These are phyloP conservation scores for Rosellinia necatrix DNA, from an alignment of 2,329 filamentous ascomycete genomes.

Conservation along the genomic window DNA sequence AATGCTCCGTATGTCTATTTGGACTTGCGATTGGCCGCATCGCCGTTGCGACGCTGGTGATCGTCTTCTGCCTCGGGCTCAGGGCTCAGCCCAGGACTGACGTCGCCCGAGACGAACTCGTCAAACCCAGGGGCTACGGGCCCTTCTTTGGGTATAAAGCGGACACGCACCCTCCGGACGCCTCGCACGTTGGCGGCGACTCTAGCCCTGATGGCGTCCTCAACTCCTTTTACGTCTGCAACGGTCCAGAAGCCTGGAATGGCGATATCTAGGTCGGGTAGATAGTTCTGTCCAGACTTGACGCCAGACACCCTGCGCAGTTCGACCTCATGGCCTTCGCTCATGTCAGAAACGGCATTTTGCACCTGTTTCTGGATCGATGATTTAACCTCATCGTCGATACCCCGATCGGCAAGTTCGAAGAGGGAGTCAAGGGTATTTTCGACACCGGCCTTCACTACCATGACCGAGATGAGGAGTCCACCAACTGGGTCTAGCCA, in stretches of 20 bases:
- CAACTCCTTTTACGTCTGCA: conserved; percentile 69
- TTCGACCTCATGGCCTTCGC: conserved; percentile 63
- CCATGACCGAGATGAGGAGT: conserved; percentile 88
- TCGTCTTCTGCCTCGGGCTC: conserved; percentile 62
- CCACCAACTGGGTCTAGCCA: conserved; percentile 97
- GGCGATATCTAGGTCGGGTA: conserved; percentile 86
- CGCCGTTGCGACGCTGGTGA: conserved; percentile 49
- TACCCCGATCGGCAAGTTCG: conserved; percentile 87
- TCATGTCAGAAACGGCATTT: conserved; percentile 60
- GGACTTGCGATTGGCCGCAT: conserved; percentile 35
- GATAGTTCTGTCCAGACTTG: conserved; percentile 95
- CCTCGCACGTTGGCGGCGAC: conserved; percentile 81
- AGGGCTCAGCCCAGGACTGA: conserved; percentile 60
- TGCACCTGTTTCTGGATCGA: conserved; percentile 70
- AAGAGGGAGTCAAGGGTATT: conserved; percentile 83
- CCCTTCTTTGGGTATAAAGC: conserved; percentile 75
- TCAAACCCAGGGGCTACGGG: conserved; percentile 65
- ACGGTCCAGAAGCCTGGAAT: conserved; percentile 80
- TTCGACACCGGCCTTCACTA: conserved; percentile 84
- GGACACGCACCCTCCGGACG: conserved; percentile 79
- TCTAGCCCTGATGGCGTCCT: conserved; percentile 72
- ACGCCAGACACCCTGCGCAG: conserved; percentile 82
- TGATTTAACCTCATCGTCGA: conserved; percentile 81
- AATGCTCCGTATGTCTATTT: conserved; percentile 22
- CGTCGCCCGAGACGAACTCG: conserved; percentile 74